Evolutionary conservation across 495 filamentous ascomycete genomes (phyloP).

Genomic region (Xylaria cubensis): DNA sequence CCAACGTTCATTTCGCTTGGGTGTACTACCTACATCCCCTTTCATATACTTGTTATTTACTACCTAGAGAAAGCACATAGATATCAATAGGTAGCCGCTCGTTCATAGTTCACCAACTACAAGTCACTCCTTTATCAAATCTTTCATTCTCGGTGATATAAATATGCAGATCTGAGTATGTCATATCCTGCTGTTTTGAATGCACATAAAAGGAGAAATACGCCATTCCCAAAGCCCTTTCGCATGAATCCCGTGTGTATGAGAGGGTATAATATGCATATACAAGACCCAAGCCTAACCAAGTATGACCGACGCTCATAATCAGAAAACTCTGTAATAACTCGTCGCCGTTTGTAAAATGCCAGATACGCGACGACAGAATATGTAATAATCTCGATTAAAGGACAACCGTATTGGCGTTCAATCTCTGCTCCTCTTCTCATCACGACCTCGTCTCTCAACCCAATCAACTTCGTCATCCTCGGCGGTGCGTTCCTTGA

Average conservation of each 20-base stretch:
- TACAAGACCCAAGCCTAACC: not conserved
- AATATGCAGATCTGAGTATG: not conserved
- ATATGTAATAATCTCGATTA: not conserved
- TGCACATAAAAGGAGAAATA: not conserved
- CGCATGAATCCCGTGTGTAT: not conserved
- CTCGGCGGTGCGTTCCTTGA: conserved; percentile 19
- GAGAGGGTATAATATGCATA: conserved; percentile 14
- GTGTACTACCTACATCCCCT: not conserved
- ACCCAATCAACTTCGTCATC: conserved; percentile 21
- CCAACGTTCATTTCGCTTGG: not conserved
- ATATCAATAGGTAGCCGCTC: conserved; percentile 13
- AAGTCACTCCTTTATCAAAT: not conserved
- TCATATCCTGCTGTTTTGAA: not conserved
- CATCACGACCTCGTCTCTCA: conserved; percentile 32
- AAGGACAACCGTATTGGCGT: not conserved
- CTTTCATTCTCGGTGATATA: not conserved
- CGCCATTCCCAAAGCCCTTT: not conserved
- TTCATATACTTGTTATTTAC: not conserved
- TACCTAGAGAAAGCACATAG: not conserved
- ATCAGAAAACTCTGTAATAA: not conserved
- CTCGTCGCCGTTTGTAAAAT: not conserved
- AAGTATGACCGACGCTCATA: not conserved
- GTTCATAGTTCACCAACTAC: conserved; percentile 5
- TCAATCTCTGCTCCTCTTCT: not conserved
- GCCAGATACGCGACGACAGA: not conserved